phyloP scores from a whole-genome alignment of 306 rosid species.

The Argentina anserina region DNA sequence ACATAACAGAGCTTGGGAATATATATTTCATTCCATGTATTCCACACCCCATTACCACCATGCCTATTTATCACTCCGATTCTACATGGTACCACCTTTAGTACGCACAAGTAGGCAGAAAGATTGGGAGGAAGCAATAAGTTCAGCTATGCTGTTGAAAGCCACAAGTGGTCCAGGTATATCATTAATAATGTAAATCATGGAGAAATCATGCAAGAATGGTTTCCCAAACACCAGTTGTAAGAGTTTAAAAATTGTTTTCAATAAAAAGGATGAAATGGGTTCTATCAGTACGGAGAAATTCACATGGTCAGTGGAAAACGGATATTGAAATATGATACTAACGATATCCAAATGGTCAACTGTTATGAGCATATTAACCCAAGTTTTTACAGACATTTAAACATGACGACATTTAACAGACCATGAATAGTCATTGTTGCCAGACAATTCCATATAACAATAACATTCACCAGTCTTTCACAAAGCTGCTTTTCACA shows the following conservation, averaged over 20 bases:
- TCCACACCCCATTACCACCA: background rate
- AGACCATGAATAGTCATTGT: background rate
- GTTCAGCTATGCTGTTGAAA: background rate
- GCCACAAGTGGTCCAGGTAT: background rate
- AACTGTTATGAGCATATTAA: background rate
- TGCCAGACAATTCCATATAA: background rate
- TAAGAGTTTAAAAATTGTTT: background rate
- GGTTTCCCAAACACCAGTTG: background rate
- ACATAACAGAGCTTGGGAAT: background rate
- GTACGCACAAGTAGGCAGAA: background rate
- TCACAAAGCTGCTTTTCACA: background rate
- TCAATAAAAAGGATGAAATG: background rate
- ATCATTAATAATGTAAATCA: background rate
- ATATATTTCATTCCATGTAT: background rate
- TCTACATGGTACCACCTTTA: background rate
- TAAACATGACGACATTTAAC: background rate
- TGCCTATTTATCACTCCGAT: background rate
- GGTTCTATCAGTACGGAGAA: background rate
- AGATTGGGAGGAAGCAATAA: background rate
- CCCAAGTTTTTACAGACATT: background rate
- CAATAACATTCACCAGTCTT: background rate
- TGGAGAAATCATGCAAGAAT: background rate
- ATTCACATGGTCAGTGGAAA: background rate
- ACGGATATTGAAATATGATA: background rate
- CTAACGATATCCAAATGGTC: background rate